Conservation (phyloP, 2,329 filamentous ascomycete species). For the Rutstroemia sydowiana region DNA sequence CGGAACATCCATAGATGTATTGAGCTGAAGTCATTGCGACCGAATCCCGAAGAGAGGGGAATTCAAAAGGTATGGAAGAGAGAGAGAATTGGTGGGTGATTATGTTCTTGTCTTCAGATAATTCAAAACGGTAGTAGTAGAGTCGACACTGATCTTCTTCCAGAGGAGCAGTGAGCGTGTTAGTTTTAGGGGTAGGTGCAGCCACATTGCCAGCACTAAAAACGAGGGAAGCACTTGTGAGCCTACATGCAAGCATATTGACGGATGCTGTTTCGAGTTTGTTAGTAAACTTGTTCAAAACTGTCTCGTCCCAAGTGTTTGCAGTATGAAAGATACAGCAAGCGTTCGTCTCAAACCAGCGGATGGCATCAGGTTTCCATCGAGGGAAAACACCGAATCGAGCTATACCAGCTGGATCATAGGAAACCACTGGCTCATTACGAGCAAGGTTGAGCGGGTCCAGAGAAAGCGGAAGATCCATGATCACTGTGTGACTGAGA, state of each 20-base stretch:
- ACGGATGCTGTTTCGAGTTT: conserved; percentile 37
- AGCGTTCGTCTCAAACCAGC: conserved; percentile 61
- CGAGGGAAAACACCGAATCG: conserved; percentile 64
- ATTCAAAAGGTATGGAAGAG: conserved; percentile 59
- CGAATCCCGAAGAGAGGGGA: conserved; percentile 50
- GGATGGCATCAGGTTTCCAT: conserved; percentile 46
- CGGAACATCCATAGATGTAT: conserved; percentile 63
- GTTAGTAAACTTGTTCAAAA: conserved; percentile 18
- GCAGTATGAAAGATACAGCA: conserved; percentile 68
- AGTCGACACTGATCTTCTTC: conserved; percentile 62
- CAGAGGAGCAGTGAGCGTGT: conserved; percentile 16
- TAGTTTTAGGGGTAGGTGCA: conserved; percentile 39
- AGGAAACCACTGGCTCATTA: conserved; percentile 50
- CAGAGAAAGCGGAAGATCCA: conserved; percentile 61
- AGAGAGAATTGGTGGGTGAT: conserved; percentile 60
- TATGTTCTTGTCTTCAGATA: conserved; percentile 29
- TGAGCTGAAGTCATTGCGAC: conserved; percentile 48
- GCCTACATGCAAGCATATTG: conserved; percentile 58
- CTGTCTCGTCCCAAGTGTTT: conserved; percentile 57
- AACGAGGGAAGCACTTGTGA: conserved; percentile 58
- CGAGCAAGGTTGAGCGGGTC: conserved; percentile 54
- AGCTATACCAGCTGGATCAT: conserved; percentile 48
- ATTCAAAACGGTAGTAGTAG: conserved; percentile 59
- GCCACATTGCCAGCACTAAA: conserved; percentile 58
- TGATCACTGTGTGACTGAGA: conserved; percentile 53